Base-by-base conservation (phyloP, 148 eudicot genomes). In the Diospyros lotus region DNA sequence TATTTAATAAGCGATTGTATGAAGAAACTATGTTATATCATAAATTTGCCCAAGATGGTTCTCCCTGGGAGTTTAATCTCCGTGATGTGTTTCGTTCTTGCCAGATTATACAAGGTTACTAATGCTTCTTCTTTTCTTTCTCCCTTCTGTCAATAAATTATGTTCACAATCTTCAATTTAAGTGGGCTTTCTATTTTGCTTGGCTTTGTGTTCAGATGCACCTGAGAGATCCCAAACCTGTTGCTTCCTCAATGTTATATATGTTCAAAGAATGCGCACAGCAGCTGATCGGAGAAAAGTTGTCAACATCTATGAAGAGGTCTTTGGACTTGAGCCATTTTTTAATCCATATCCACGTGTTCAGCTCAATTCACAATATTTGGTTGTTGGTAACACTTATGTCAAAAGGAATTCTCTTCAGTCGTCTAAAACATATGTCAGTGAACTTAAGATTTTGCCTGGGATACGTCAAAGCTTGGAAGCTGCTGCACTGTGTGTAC, bases 11-110 rank as follows among this genome's bases (percentile, higher is more conserved):
- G 78, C 76, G 84, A 53, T 78, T 95, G 68, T 84, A 89, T 75
- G 93, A 92, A 78, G 99, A 92, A 50, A 95, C 88, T 58, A 95
- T 95, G 99, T n/a, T 90, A 61, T 40, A 80, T 72, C 90, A 80
- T 58, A 95, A 83, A 69, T 95, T 92, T 77, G 96, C 90, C 76
- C 91, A 87, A 80, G 88, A 88, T 60, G 99, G 99, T 48, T 88
- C 94, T 65, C 99, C 99, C n/a, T 95, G 99, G 99, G 99, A 95
- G 83, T 95, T 95, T 75, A 95, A 95, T 81, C 88, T 95, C 42
- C 92, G 99, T 51, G 99, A 95, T 84, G 87, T 95, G 62, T 82
- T 88, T 51, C 96, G 99, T 73, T 95, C 97, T 14, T 95, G 99
- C 76, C 82, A 95, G 84, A 87, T 95, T 66, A 89, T 95, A 53